phyloP scores from a whole-genome alignment of 176 grass and related monocot genomes.

The Aechmea fasciata region DNA sequence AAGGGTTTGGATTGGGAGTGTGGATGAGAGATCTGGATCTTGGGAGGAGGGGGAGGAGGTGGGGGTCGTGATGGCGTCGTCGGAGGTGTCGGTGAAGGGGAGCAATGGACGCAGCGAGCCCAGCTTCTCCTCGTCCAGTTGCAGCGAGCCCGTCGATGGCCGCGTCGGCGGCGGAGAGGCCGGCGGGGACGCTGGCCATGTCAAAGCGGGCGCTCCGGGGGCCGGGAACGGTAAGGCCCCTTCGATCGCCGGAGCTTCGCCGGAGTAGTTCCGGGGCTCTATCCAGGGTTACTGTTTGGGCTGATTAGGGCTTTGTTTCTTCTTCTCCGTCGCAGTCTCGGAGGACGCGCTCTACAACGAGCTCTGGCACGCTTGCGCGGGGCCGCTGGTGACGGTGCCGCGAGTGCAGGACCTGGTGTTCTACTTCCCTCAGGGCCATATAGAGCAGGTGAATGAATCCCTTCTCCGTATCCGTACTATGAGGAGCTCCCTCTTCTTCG shows the following conservation, averaged over 20 bases:
- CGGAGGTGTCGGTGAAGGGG: slow-evolving; percentile 25
- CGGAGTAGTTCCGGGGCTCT: neutral
- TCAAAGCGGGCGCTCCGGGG: neutral
- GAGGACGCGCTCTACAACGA: slow-evolving; percentile 59
- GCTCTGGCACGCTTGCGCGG: slow-evolving; percentile 84
- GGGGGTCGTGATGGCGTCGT: slow-evolving; percentile 8
- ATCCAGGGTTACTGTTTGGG: neutral
- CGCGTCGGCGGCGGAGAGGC: slow-evolving; percentile 10
- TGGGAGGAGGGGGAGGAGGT: slow-evolving; percentile 1
- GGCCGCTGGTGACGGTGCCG: slow-evolving; percentile 83
- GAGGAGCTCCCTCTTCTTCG: neutral
- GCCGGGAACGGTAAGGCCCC: slow-evolving; percentile 4
- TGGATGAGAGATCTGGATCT: slow-evolving; percentile 30
- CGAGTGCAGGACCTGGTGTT: slow-evolving; percentile 56
- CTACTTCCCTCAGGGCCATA: slow-evolving; percentile 97
- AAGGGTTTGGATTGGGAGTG: neutral
- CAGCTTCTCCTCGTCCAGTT: neutral
- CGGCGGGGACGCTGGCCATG: neutral
- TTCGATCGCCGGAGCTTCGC: slow-evolving; percentile 2
- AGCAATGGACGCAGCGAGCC: slow-evolving; percentile 9
- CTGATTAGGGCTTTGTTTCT: neutral
- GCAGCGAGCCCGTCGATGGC: slow-evolving; percentile 15
- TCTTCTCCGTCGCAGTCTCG: slow-evolving; percentile 3
- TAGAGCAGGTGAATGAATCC: slow-evolving; percentile 67
- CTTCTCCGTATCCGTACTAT: neutral